Evolutionary conservation across 495 filamentous ascomycete genomes (phyloP).

Genomic region (Lichenothelia convexa): DNA sequence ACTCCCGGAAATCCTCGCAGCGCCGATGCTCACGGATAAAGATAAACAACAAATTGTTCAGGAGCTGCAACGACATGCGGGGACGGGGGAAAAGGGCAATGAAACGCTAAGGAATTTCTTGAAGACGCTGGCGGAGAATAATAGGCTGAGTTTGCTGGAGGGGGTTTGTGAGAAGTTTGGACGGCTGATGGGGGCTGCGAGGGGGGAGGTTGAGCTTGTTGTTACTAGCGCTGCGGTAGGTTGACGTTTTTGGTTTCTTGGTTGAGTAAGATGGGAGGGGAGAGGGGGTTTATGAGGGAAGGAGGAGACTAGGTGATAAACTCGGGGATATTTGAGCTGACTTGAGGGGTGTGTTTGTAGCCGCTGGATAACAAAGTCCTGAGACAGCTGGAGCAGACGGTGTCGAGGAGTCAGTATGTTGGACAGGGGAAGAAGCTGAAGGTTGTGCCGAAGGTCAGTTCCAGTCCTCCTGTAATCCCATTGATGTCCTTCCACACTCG

Average conservation of each 20-base stretch:
- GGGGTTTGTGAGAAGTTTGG: conserved; percentile 75
- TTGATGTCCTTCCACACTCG: background rate
- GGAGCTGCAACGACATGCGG: conserved; percentile 67
- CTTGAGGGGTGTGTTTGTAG: conserved; percentile 27
- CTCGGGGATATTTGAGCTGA: conserved; percentile 1
- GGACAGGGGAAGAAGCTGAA: conserved; percentile 94
- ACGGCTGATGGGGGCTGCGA: conserved; percentile 69
- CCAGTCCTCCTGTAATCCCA: background rate
- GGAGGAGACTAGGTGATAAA: background rate
- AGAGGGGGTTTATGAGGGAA: too few species aligned
- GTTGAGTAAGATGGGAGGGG: background rate
- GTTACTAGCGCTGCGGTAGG: conserved; percentile 80
- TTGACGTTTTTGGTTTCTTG: conserved; percentile 5
- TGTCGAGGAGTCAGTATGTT: conserved; percentile 73
- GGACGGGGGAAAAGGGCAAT: conserved; percentile 45
- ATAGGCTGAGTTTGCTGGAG: conserved; percentile 67
- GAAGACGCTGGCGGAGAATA: conserved; percentile 78
- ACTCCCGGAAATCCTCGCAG: conserved; percentile 52
- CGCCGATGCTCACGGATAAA: conserved; percentile 54
- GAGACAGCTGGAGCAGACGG: conserved; percentile 64
- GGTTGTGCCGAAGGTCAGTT: conserved; percentile 81
- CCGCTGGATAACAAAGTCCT: conserved; percentile 76
- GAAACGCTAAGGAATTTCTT: conserved; percentile 91
- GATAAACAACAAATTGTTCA: conserved; percentile 73
- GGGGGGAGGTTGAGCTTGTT: conserved; percentile 79